These are phyloP conservation scores for Emmonsiellopsis sp. DNA, from an alignment of 2,329 filamentous ascomycete species.

Conservation along the genomic window DNA sequence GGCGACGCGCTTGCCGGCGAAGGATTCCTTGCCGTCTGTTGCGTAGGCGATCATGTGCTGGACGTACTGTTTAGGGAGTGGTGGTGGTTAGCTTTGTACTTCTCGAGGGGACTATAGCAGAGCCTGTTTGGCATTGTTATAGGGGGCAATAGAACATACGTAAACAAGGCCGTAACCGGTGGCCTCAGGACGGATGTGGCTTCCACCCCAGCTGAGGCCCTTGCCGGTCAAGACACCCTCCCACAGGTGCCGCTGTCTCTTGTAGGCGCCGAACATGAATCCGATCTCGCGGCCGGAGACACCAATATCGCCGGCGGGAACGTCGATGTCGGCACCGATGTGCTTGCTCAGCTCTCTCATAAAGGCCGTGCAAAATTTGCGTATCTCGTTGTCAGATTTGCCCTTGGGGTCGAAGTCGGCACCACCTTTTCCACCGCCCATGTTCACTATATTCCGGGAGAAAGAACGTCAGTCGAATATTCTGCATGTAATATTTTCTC, in stretches of 20 bases:
- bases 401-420: constrained; percentile 99
- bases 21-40: constrained; percentile 65
- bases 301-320: constrained; percentile 95
- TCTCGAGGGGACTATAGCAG: not conserved
- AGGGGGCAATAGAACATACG: constrained; percentile 35
- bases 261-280: constrained; percentile 91
- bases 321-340: constrained; percentile 92
- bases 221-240: constrained; percentile 96
- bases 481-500: not conserved
- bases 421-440: constrained; percentile 96
- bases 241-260: constrained; percentile 78
- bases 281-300: constrained; percentile 88
- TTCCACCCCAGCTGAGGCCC: constrained; percentile 86
- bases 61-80: constrained; percentile 53
- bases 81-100: not conserved
- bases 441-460: constrained; percentile 52
- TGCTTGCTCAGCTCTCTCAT: constrained; percentile 94
- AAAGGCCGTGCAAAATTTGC: constrained; percentile 91
- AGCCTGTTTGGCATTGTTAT: not conserved
- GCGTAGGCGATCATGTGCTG: constrained; percentile 91
- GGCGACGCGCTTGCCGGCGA: constrained; percentile 85
- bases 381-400: constrained; percentile 95
- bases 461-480: not conserved
- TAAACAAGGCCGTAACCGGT: constrained; percentile 96
- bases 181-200: constrained; percentile 89